phyloP scores from a whole-genome alignment of 1,284 basidiomycete genomes.

The Peniophora sp. region DNA sequence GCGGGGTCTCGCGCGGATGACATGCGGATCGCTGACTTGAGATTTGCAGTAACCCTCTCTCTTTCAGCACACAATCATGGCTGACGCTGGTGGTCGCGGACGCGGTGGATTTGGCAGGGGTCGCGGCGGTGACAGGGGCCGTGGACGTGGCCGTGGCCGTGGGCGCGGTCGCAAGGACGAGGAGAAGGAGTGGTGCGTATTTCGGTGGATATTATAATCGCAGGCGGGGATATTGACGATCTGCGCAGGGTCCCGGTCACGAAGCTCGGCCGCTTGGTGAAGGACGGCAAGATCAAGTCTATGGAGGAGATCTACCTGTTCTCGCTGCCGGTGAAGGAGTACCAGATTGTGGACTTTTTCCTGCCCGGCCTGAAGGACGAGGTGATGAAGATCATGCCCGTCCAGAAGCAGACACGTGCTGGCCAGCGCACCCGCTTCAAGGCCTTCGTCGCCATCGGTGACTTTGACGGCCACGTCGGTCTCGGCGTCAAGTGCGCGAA shows the following conservation, averaged over 20 bases:
- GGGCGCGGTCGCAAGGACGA: conserved; percentile 97
- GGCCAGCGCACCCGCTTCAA: conserved; percentile 99
- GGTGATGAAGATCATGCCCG: conserved; percentile 99
- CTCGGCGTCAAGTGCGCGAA: conserved; percentile 99
- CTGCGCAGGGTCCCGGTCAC: conserved; percentile 87
- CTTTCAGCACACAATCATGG: conserved; percentile 40
- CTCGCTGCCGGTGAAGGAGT: conserved; percentile 98
- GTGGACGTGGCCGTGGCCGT: conserved; percentile 85
- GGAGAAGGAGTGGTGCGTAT: conserved; percentile 95
- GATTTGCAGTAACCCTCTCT: conserved; percentile 16
- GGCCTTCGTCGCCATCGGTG: conserved; percentile 99
- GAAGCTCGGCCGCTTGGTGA: conserved; percentile 97
- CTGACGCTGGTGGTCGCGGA: conserved; percentile 70
- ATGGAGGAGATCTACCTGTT: conserved; percentile 99
- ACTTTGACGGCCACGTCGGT: conserved; percentile 97
- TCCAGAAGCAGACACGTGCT: conserved; percentile 99
- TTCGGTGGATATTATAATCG: neutral
- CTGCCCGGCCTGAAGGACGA: conserved; percentile 98
- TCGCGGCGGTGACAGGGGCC: conserved; percentile 70
- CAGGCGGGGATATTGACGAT: neutral
- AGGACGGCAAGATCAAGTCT: conserved; percentile 99
- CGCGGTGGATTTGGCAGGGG: conserved; percentile 81
- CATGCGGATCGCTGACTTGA: conserved; percentile 5
- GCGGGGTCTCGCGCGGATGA: conserved; percentile 9
- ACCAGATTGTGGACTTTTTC: conserved; percentile 97